phyloP scores from a whole-genome alignment of 495 filamentous ascomycete genomes.

The Collariella sp. region DNA sequence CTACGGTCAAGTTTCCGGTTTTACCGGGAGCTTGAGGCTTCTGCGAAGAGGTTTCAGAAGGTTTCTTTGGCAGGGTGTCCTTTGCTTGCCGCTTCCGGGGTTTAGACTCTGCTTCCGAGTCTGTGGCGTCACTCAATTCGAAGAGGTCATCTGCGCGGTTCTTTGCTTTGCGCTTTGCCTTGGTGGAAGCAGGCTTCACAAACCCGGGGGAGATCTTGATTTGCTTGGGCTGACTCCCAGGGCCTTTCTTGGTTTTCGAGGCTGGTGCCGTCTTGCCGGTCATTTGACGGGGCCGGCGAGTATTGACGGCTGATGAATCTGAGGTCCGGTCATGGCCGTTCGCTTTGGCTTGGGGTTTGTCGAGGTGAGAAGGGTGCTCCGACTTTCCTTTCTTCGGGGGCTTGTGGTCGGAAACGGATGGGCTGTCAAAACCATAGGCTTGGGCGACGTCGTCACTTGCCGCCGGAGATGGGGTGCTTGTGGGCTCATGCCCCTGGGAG shows the following conservation, averaged over 20 bases:
- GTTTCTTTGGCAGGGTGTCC: background rate
- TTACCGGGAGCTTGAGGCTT: background rate
- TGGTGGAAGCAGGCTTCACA: background rate
- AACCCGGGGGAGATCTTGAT: background rate
- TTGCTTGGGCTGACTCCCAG: background rate
- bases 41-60: background rate
- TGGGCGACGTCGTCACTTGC: background rate
- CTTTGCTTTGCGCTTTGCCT: background rate
- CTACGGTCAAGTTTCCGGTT: background rate
- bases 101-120: background rate
- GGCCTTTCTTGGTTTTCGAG: background rate
- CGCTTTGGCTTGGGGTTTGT: background rate
- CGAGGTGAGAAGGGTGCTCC: background rate
- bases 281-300: background rate
- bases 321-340: background rate
- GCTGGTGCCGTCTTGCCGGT: background rate
- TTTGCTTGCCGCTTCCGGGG: slow-evolving; percentile 1
- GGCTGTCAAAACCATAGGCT: background rate
- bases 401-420: background rate
- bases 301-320: background rate
- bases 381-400: background rate
- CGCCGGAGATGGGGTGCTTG: background rate
- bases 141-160: background rate
- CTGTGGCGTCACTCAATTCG: slow-evolving; percentile 2
- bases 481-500: background rate